These are phyloP conservation scores for Lactarius akahatsu DNA, from an alignment of 768 basidiomycete species.

Conservation along the genomic window DNA sequence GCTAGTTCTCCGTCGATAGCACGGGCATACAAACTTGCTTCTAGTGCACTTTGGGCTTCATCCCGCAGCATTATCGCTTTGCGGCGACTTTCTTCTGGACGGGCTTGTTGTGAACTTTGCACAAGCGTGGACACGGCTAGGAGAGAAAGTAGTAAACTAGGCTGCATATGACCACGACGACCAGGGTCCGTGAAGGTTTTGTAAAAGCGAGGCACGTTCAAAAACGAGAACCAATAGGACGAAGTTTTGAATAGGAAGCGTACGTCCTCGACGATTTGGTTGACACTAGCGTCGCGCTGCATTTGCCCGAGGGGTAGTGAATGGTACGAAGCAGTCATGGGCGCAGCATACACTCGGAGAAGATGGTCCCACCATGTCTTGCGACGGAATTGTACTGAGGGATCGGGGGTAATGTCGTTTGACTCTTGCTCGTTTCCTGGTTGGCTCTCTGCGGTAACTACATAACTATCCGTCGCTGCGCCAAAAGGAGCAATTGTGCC, in stretches of 20 bases:
- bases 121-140: slow-evolving; percentile 68
- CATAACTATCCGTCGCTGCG: background rate
- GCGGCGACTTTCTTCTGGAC: slow-evolving; percentile 50
- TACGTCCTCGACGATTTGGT: slow-evolving; percentile 53
- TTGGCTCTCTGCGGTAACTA: slow-evolving; percentile 5
- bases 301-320: slow-evolving; percentile 36
- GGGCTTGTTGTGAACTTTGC: slow-evolving; percentile 62
- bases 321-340: background rate
- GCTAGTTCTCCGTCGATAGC: slow-evolving; percentile 75
- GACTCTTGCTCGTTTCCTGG: slow-evolving; percentile 18
- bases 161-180: slow-evolving; percentile 59
- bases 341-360: slow-evolving; percentile 48
- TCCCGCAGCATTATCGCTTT: slow-evolving; percentile 62
- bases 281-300: slow-evolving; percentile 48
- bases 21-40: slow-evolving; percentile 66
- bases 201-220: slow-evolving; percentile 70
- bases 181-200: slow-evolving; percentile 55
- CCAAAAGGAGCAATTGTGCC: background rate
- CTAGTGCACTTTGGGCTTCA: slow-evolving; percentile 66
- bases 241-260: slow-evolving; percentile 63
- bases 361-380: slow-evolving; percentile 82
- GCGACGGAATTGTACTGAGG: slow-evolving; percentile 64
- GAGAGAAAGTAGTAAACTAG: slow-evolving; percentile 59
- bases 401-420: slow-evolving; percentile 41
- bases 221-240: slow-evolving; percentile 72